Percentiles rank a stretch among this genome's conserved stretches.
Conservation (phyloP, 208 protist species). For the Paratrypanosoma confusum region DNA sequence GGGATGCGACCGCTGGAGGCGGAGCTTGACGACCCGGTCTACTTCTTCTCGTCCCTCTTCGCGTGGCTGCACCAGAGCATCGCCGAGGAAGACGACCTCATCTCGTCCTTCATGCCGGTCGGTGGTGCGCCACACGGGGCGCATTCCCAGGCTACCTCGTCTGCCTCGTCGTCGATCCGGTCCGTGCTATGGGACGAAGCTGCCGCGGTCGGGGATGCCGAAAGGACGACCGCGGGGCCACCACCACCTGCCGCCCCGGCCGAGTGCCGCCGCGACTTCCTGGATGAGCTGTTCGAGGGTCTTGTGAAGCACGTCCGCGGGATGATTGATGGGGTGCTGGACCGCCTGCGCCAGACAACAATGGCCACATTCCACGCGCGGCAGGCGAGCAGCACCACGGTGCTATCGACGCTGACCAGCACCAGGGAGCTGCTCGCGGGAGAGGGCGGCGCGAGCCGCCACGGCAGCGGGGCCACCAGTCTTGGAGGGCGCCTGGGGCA, state of each 20-base stretch:
- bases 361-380: too few species aligned
- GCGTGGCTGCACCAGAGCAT: conserved; percentile 80
- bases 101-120: conserved; percentile 33
- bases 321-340: conserved; percentile 48
- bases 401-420: not conserved
- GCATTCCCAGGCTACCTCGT: too few species aligned
- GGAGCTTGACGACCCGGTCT: conserved; percentile 65
- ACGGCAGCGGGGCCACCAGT: not conserved
- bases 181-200: too few species aligned
- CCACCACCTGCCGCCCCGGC: not conserved
- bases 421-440: not conserved
- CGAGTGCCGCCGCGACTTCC: conserved; percentile 2
- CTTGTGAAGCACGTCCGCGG: conserved; percentile 52
- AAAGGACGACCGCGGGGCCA: too few species aligned
- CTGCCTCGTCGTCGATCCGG: too few species aligned
- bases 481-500: too few species aligned
- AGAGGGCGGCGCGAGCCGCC: not conserved
- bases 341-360: conserved; percentile 29
- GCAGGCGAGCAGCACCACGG: too few species aligned
- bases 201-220: too few species aligned
- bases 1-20: conserved; percentile 58
- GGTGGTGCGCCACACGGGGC: too few species aligned
- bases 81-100: conserved; percentile 69
- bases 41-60: conserved; percentile 76
- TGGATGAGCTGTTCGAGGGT: conserved; percentile 54